Evolutionary conservation across 2,329 filamentous ascomycete genomes (phyloP).

Genomic region (Fusarium sulawesiense): DNA sequence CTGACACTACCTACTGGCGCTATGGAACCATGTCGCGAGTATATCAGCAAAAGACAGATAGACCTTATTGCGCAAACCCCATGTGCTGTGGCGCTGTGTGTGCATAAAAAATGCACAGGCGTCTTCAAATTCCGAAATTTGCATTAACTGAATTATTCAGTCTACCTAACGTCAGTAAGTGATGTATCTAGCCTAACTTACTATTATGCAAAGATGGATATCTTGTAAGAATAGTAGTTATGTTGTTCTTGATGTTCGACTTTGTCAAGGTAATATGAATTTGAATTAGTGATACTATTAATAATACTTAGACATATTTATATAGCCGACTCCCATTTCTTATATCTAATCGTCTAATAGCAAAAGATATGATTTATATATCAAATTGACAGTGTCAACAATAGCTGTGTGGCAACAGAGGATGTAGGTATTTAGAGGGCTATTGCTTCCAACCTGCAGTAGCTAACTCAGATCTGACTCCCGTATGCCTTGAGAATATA

Average conservation of each 20-base stretch:
- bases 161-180: rapidly evolving
- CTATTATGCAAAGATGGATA: rapidly evolving
- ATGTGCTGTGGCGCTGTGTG: neutral
- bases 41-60: neutral
- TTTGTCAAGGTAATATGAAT: too few species aligned
- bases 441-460: neutral
- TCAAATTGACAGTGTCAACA: neutral
- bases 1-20: neutral
- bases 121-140: neutral
- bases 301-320: too few species aligned
- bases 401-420: neutral
- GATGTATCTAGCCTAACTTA: rapidly evolving
- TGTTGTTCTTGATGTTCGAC: too few species aligned
- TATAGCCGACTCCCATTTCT: too few species aligned
- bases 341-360: too few species aligned
- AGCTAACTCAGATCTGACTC: neutral
- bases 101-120: neutral
- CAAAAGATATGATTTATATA: too few species aligned
- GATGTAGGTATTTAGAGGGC: rapidly evolving
- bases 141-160: neutral
- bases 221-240: neutral
- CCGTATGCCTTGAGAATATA: neutral
- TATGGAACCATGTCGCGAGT: rapidly evolving
- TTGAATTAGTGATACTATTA: too few species aligned
- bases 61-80: neutral